Evolutionary conservation across 163 green algal species (phyloP).

Genomic region (Scenedesmus sp.): DNA sequence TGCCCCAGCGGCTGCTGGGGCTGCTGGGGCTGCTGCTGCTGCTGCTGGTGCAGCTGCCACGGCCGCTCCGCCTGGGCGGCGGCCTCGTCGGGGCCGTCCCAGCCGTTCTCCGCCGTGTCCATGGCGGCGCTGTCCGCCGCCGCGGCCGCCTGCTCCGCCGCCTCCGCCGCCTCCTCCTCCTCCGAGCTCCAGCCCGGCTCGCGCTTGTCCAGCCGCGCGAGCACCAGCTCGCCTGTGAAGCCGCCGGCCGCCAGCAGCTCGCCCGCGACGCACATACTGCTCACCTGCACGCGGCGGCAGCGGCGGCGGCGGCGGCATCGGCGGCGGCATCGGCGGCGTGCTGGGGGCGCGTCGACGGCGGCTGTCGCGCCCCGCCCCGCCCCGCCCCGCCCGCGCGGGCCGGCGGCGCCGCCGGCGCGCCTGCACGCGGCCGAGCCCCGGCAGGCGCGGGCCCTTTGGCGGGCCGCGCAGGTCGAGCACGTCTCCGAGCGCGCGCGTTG

Average conservation of each 20-base stretch:
- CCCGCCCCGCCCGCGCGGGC: too few species aligned
- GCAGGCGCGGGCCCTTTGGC: slow-evolving; percentile 22
- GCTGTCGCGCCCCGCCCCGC: too few species aligned
- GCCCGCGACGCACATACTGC: slow-evolving; percentile 67
- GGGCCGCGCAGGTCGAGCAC: slow-evolving; percentile 32
- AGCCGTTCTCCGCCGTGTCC: too few species aligned
- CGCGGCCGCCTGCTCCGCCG: neutral
- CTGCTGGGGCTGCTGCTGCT: slow-evolving; percentile 16
- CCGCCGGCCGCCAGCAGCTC: slow-evolving; percentile 70
- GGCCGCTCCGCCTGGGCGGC: neutral
- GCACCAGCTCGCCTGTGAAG: slow-evolving; percentile 65
- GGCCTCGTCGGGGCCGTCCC: too few species aligned
- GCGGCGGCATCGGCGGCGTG: neutral
- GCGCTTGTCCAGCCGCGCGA: neutral
- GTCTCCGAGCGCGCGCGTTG: slow-evolving; percentile 2
- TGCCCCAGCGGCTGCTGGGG: neutral
- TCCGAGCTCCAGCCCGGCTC: neutral
- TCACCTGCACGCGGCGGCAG: slow-evolving; percentile 60
- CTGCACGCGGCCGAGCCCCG: slow-evolving; percentile 39
- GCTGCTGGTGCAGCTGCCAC: neutral
- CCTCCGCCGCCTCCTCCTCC: neutral
- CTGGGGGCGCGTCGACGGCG: neutral
- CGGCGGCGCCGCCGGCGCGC: slow-evolving; percentile 8
- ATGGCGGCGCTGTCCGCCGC: too few species aligned
- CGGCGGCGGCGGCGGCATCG: neutral